Conservation (phyloP, 2,329 filamentous ascomycete genomes). For the Blastomyces silverae region DNA sequence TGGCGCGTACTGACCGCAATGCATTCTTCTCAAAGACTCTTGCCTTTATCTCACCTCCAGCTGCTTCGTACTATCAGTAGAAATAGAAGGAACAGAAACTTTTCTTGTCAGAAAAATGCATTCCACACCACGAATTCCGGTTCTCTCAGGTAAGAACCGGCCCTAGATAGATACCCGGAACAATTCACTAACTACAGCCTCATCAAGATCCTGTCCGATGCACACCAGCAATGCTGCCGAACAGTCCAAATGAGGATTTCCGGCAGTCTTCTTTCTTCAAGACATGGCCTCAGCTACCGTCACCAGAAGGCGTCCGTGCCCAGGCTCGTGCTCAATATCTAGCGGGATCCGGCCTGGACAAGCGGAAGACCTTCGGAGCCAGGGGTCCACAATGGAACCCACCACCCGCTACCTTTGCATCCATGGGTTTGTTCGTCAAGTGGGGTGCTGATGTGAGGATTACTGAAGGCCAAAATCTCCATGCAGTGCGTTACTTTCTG, state of each 20-base stretch:
- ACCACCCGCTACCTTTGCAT: constrained; percentile 14
- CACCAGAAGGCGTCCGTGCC: constrained; percentile 9
- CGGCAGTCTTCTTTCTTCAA: constrained; percentile 7
- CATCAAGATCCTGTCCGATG: neutral
- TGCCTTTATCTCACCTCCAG: no score
- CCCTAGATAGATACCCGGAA: neutral
- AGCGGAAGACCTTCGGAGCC: neutral
- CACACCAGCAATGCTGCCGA: constrained; percentile 9
- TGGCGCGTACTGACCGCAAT: no score
- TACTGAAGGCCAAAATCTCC: constrained; percentile 31
- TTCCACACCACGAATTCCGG: no score
- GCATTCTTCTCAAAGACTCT: no score
- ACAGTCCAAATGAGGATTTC: neutral
- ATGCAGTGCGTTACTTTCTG: constrained; percentile 24
- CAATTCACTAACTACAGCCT: neutral
- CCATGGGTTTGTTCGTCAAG: constrained; percentile 32
- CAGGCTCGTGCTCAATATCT: constrained; percentile 7
- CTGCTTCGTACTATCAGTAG: no score
- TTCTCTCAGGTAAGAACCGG: constrained; percentile 11
- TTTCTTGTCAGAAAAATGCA: no score
- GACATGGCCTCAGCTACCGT: constrained; percentile 3
- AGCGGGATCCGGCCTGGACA: neutral
- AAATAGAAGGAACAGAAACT: no score
- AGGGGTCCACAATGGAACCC: neutral
- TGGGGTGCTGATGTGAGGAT: constrained; percentile 26